Evolutionary conservation across 2,329 filamentous ascomycete genomes (phyloP).

Genomic region (Aspergillus bombycis): DNA sequence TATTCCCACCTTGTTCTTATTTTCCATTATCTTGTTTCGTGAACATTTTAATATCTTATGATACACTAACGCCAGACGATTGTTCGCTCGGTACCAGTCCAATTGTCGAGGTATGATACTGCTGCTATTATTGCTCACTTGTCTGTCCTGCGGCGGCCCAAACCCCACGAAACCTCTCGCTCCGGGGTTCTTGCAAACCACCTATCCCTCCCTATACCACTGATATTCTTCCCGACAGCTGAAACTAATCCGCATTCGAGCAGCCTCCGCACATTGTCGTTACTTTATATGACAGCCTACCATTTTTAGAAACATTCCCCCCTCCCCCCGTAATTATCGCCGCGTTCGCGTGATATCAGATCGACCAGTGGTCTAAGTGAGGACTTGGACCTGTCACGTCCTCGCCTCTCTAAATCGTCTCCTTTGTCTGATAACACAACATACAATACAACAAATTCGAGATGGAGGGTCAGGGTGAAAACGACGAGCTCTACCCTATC

Average conservation of each 20-base stretch:
- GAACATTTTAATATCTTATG: conserved; percentile 12
- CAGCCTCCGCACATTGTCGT: conserved; percentile 19
- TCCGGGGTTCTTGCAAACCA: conserved; percentile 25
- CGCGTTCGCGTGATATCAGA: conserved; percentile 33
- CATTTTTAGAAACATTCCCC: conserved; percentile 18
- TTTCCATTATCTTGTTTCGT: neutral
- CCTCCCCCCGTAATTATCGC: conserved; percentile 18
- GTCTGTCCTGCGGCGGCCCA: conserved; percentile 39
- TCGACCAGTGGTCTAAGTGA: conserved; percentile 32
- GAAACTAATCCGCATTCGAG: conserved; percentile 19
- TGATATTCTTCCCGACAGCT: conserved; percentile 19
- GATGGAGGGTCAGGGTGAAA: conserved; percentile 92
- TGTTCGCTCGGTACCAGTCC: conserved; percentile 15
- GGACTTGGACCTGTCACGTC: conserved; percentile 36
- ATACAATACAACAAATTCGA: conserved; percentile 46
- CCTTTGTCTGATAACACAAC: conserved; percentile 25
- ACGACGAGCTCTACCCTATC: conserved; percentile 99
- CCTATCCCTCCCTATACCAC: conserved; percentile 31
- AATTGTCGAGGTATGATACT: conserved; percentile 34
- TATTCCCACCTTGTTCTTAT: neutral
- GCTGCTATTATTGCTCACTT: conserved; percentile 26
- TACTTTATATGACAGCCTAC: conserved; percentile 23
- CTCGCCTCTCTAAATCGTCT: conserved; percentile 28
- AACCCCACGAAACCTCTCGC: conserved; percentile 43
- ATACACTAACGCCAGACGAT: conserved; percentile 6